Evolutionary conservation across 805 yeast genomes (phyloP).

Genomic region (Wickerhamiella australiensis): DNA sequence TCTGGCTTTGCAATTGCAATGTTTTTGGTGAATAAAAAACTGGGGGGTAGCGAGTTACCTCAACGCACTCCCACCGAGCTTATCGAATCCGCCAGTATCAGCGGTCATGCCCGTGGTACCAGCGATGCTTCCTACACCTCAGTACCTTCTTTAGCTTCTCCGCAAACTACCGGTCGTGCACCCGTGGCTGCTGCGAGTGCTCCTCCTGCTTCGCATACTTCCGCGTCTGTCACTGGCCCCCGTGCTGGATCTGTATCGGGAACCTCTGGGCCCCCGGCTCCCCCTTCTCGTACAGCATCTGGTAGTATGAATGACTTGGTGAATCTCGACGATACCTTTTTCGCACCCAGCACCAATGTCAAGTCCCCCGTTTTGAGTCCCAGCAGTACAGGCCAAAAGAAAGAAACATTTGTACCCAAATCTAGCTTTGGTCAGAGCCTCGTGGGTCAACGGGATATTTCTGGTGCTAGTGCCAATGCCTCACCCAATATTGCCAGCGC

Average conservation of each 20-base stretch:
- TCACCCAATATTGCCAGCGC: background rate
- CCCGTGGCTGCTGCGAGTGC: background rate
- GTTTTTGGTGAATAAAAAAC: conserved; percentile 76
- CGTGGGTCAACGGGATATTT: conserved; percentile 30
- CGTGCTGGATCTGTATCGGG: background rate
- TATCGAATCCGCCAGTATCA: conserved; percentile 9
- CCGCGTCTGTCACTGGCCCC: background rate
- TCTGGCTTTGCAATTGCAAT: conserved; percentile 87
- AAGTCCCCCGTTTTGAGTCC: conserved; percentile 27
- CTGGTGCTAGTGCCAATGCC: conserved; percentile 1
- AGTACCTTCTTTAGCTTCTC: background rate
- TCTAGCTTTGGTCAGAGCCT: conserved; percentile 77
- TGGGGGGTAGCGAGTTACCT: conserved; percentile 71
- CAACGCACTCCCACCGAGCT: conserved; percentile 28
- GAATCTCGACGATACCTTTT: conserved; percentile 20
- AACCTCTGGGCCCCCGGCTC: conserved; percentile 14
- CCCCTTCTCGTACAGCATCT: conserved; percentile 13
- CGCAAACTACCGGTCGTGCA: background rate
- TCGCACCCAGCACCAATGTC: conserved; percentile 20
- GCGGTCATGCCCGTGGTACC: background rate
- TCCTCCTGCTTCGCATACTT: background rate
- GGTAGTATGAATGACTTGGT: conserved; percentile 26
- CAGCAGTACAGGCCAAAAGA: conserved; percentile 30
- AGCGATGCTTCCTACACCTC: background rate
- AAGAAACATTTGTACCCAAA: conserved; percentile 55